These are phyloP conservation scores for Raffaelea ambrosiae DNA, from an alignment of 2,329 filamentous ascomycete genomes.

Conservation along the genomic window DNA sequence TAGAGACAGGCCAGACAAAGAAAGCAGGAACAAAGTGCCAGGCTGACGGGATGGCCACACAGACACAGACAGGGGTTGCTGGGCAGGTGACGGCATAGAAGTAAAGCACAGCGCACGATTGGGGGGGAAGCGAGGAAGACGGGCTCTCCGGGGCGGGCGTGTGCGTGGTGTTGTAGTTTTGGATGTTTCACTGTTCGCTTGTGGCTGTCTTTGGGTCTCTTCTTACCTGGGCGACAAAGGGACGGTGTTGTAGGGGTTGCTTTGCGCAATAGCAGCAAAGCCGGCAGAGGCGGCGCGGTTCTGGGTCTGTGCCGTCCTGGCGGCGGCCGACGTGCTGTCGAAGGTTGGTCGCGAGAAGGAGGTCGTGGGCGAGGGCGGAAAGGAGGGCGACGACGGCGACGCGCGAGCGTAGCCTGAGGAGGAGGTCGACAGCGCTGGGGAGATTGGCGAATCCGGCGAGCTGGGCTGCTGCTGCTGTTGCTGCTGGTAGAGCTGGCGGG, in stretches of 20 bases:
- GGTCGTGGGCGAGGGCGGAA: not conserved
- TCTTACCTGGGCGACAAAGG: not conserved
- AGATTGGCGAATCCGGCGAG: conserved; percentile 10
- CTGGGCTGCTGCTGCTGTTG: conserved; percentile 6
- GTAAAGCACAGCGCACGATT: too few species aligned
- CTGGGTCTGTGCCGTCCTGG: not conserved
- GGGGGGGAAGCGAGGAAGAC: too few species aligned
- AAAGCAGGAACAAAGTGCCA: not conserved
- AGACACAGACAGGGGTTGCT: too few species aligned
- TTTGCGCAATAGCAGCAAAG: not conserved
- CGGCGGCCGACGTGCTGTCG: not conserved
- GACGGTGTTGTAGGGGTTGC: not conserved
- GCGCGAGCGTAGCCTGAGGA: conserved; percentile 5
- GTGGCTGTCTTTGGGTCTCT: not conserved
- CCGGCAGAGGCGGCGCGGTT: not conserved
- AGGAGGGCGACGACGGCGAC: conserved; percentile 3
- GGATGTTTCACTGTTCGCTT: too few species aligned
- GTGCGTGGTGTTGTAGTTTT: too few species aligned
- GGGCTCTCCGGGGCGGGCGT: too few species aligned
- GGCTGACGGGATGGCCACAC: too few species aligned
- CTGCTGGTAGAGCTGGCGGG: conserved; percentile 1
- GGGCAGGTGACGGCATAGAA: too few species aligned
- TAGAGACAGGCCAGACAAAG: conserved; percentile 1
- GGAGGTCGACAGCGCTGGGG: not conserved
- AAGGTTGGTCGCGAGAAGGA: conserved; percentile 6